Base-by-base conservation (phyloP, 139 green algal genomes). In the Pseudopediastrum boryanum region DNA sequence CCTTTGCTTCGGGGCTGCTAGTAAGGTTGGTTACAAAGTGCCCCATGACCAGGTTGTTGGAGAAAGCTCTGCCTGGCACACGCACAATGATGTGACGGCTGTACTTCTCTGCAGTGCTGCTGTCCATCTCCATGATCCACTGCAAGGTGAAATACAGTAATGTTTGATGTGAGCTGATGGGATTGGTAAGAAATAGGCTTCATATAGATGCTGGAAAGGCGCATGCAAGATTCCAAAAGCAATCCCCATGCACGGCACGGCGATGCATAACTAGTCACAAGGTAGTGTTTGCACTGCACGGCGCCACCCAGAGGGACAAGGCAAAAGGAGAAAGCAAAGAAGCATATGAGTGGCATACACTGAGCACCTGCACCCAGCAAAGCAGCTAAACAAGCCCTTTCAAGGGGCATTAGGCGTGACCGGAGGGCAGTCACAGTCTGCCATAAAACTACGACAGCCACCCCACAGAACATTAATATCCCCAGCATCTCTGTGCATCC, bases 81-180 rank as follows among this genome's bases (percentile, higher is more conserved):
- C 86, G 78, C n/a, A 98, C 51, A 4, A 94, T 43, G 29, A 98
- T 48, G 82, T 98, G 94, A 4, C 92, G 79, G 16, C 83, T 92
- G 79, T 93, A 96, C 88, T 98, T 98, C 52, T 82, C 74, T 23
- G 84, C 42, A 2, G 88, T 90, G 46, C 84, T 85, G 3, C 87
- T 93, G 64, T 94, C 90, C 10, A 97, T 83, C 82, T 96, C 92
- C 51, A 92, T 56, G 13, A 96, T 80, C 51, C 84, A 83, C 84
- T 89, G 85, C 75, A 65, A 21, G 27, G 46, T 12, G 43, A 13
- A 33, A n/a, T 5, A 51, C 46, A 19, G 61, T 31, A 61, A 46
- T 35, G 10, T 7, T 6, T 38, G 39, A 38, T 36, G 10, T 35
- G 36, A 42, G n/a, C 25, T 39, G 65, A 42, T 36, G 16, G 38